A percentile compares a stretch with the other conserved stretches of the same genome.
phyloP scores from a whole-genome alignment of 2,329 filamentous ascomycete species.

The Fusarium sublunatum region DNA sequence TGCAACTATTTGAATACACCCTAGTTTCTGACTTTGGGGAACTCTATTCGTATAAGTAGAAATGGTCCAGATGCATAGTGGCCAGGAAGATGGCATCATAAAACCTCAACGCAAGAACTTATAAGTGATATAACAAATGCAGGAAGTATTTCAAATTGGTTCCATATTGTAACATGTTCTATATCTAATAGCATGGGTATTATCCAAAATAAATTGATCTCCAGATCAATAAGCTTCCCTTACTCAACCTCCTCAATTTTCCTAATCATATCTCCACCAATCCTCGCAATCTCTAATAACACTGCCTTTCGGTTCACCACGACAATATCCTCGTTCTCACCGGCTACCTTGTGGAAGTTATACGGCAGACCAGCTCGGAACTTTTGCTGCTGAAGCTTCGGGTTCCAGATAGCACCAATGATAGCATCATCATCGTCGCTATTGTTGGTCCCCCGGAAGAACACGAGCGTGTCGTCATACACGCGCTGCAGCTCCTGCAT shows the following conservation, averaged over 20 bases:
- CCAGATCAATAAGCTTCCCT: neutral
- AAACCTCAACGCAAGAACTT: neutral
- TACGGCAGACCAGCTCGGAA: constrained; percentile 80
- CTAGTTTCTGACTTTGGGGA: too few species aligned
- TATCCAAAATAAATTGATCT: constrained; percentile 10
- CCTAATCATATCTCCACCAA: constrained; percentile 75
- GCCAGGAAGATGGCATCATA: too few species aligned
- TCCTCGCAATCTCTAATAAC: constrained; percentile 76
- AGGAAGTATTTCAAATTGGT: neutral
- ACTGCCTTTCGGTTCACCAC: constrained; percentile 75
- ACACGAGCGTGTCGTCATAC: constrained; percentile 77
- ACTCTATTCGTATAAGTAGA: too few species aligned
- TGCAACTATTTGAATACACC: too few species aligned
- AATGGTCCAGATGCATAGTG: too few species aligned
- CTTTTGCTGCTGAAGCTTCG: constrained; percentile 62
- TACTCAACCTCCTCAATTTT: constrained; percentile 65
- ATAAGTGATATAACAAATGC: neutral
- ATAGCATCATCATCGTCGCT: constrained; percentile 59
- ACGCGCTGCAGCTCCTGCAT: constrained; percentile 73
- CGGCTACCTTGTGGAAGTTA: constrained; percentile 56
- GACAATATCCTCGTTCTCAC: constrained; percentile 61
- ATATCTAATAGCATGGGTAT: constrained; percentile 32
- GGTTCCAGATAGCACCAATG: constrained; percentile 70
- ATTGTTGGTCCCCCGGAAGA: constrained; percentile 75
- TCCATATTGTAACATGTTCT: constrained; percentile 2